Base-by-base conservation (phyloP, 225 moss, liverwort and hornwort species). In the Straminergon stramineum region DNA sequence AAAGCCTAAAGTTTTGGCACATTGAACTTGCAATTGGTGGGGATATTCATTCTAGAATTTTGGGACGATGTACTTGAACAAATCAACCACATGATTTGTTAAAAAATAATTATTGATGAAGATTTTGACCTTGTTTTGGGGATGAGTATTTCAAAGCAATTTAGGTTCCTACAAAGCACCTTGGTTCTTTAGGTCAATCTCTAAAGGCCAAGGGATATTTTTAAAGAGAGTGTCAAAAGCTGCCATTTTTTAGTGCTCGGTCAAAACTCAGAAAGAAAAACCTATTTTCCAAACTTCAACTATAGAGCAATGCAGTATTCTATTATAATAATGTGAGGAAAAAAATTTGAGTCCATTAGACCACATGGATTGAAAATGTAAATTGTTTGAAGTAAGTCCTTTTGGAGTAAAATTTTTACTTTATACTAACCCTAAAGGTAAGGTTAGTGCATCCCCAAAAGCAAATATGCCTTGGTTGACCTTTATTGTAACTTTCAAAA, bases 341-440 rank as follows among this genome's bases (percentile, higher is more conserved):
- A 41, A 39, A 14, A 14, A 3, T 15, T 8, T 71, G 2, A 71
- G 3, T 5, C 8, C 41, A 41, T 15, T 15, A 26, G 15, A 41
- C 0, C 0, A 2, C 0, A 0, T 1, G 0, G 0, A 15, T 41
- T 26, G 26, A 41, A 71, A 71, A 26, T 15, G 41, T 39, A 26
- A 3, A 8, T 26, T 0, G 0, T 24, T 39, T 70, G 39, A 70
- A 24, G 24, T 39, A 48, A 57, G 21, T 20, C 57, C 21, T 57
- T 13, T n/a, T 24, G 5, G 5, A 15, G 1, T 39, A 70, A 70
- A 21, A 0, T 6, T 11, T 12, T 68, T 22, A 3, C 3, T 21
- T 37, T 22, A n/a, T 13, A 37, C 7, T 22, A 68, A 22, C 4
- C 22, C 4, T n/a, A 41, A 67, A n/a, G n/a, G n/a, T n/a, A n/a